A percentile compares a stretch with the other conserved stretches of the same genome.
These are phyloP conservation scores for Logfia minima DNA, from an alignment of 129 eudicot species.

Conservation along the genomic window DNA sequence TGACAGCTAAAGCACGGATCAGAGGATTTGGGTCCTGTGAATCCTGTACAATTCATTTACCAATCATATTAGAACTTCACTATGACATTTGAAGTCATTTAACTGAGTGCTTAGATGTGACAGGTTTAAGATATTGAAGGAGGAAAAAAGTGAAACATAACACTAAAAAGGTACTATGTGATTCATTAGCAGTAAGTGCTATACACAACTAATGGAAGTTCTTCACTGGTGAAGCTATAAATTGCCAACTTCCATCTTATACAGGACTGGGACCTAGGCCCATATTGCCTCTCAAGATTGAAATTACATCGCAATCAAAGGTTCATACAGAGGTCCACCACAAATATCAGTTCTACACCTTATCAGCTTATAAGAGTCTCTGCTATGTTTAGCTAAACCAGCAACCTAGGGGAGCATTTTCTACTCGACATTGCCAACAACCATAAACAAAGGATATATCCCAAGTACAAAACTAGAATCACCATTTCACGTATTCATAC, in stretches of 20 bases:
- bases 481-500: not conserved
- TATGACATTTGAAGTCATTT: slow-evolving; percentile 6
- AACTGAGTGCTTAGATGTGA: not conserved
- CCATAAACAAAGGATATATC: not conserved
- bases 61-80: slow-evolving; percentile 1
- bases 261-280: no score
- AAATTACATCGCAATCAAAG: no score
- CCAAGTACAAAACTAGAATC: not conserved
- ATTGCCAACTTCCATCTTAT: no score
- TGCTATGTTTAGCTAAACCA: not conserved
- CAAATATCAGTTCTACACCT: not conserved
- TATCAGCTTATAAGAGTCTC: not conserved
- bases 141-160: not conserved
- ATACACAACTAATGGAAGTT: no score
- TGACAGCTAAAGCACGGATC: slow-evolving; percentile 97
- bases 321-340: no score
- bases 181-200: no score
- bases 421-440: not conserved
- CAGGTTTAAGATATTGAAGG: not conserved
- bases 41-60: slow-evolving; percentile 55
- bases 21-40: slow-evolving; percentile 99
- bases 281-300: no score
- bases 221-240: no score
- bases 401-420: not conserved
- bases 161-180: not conserved